Conservation (phyloP, 1,139 yeast species). For the Magnusiomyces suaveolens region DNA sequence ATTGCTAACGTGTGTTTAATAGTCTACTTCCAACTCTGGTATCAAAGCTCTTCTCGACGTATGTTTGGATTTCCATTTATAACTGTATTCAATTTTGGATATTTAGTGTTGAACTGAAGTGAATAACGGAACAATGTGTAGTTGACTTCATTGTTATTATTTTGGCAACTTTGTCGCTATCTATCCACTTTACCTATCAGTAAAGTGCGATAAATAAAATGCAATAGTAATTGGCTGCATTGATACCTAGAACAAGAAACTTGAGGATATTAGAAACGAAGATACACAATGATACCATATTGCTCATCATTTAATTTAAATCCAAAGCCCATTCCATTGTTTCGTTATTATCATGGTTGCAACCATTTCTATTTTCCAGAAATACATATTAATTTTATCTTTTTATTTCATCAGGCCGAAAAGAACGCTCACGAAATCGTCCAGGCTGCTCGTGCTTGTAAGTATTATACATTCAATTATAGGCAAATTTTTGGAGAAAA, state of each 20-base stretch:
- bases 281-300: too few species aligned
- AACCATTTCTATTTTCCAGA: not conserved
- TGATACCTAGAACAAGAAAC: not conserved
- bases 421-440: slow-evolving; percentile 94
- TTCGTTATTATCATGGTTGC: not conserved
- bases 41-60: slow-evolving; percentile 38
- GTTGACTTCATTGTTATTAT: too few species aligned
- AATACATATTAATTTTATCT: not conserved
- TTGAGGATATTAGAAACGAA: too few species aligned
- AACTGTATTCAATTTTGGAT: not conserved
- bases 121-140: too few species aligned
- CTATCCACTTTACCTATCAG: not conserved
- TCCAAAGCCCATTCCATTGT: not conserved
- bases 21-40: slow-evolving; percentile 39
- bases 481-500: not conserved
- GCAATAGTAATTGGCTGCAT: not conserved
- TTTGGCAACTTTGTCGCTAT: not conserved
- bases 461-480: slow-evolving; percentile 20
- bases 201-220: not conserved
- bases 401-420: slow-evolving; percentile 52
- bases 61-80: slow-evolving; percentile 7
- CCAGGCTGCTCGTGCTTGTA: slow-evolving; percentile 73
- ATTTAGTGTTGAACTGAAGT: not conserved
- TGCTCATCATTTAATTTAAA: too few species aligned
- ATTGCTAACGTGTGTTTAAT: not conserved